Evolutionary conservation across 176 grass and related monocot species (phyloP).

Genomic region (Oryza meyeriana): DNA sequence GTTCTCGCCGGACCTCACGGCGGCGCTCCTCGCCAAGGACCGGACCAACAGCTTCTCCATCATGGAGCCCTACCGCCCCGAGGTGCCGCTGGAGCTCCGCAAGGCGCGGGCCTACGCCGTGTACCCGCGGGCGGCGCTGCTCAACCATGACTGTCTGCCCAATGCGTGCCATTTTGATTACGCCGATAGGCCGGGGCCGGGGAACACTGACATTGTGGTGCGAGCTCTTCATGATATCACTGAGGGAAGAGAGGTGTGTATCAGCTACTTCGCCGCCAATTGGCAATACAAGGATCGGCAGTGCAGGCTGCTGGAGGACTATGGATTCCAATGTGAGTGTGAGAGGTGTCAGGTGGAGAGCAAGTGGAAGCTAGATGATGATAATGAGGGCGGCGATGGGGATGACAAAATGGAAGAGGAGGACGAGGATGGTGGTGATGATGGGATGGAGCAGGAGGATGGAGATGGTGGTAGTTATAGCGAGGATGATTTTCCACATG

Average conservation of each 20-base stretch:
- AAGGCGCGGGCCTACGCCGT: slow-evolving; percentile 57
- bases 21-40: slow-evolving; percentile 69
- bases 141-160: slow-evolving; percentile 93
- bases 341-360: slow-evolving; percentile 80
- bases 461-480: slow-evolving; percentile 12
- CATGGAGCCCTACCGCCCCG: slow-evolving; percentile 55
- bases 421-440: slow-evolving; percentile 35
- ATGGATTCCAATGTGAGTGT: slow-evolving; percentile 81
- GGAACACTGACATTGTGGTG: slow-evolving; percentile 66
- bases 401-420: slow-evolving; percentile 63
- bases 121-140: slow-evolving; percentile 54
- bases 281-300: slow-evolving; percentile 59
- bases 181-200: slow-evolving; percentile 37
- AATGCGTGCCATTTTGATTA: slow-evolving; percentile 82
- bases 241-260: slow-evolving; percentile 71
- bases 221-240: slow-evolving; percentile 68
- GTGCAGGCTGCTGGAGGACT: slow-evolving; percentile 57
- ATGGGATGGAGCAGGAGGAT: slow-evolving; percentile 41
- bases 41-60: slow-evolving; percentile 75
- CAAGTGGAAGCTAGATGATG: slow-evolving; percentile 61
- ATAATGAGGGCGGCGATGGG: slow-evolving; percentile 14
- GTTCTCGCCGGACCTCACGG: slow-evolving; percentile 64
- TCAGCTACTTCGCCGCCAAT: slow-evolving; percentile 75
- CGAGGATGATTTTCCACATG: slow-evolving; percentile 51
- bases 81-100: slow-evolving; percentile 33